Evolutionary conservation across 352 stramenopile genomes (phyloP), one percentile per base, ranked within the genome.

Genomic region (Plasmopara muralis): DNA sequence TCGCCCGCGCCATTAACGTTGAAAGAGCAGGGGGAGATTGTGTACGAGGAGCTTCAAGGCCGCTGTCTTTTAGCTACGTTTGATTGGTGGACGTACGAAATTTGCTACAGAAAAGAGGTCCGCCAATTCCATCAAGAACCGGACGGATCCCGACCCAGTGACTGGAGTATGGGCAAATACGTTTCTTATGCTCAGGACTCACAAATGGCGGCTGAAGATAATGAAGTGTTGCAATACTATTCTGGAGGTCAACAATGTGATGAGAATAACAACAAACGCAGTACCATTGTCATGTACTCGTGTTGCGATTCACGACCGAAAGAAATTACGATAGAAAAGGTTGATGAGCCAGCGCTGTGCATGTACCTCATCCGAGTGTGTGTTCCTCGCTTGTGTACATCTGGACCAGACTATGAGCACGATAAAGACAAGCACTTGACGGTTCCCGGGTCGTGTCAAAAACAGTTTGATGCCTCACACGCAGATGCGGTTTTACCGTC

Each of bases 51-150:
- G 37, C 57, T 87, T 8, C 62, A 74, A n/a, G 68, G 68, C 9
- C 62, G 70, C 15, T 91, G 83, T 53, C 20, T 91, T n/a, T 61
- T 74, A 31, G 71, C 79, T 35, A 68, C 60, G 25, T 60, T 69
- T 15, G 81, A 77, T 6, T 93, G 83, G 83, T 93, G 83, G 83
- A 83, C 78, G n/a, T 93, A 93, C 55, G 62, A 91, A 51, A 53
- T 91, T 2, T 93, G 81, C 68, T 91, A 91, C 67, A 60, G 70
- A 49, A 72, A 80, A 43, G 83, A 93, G 47, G 79, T 93, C 31
- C 81, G 78, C 2, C 83, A 93, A 56, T 93, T 68, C 52, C 83
- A 93, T 62, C 60, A 91, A 63, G 83, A 93, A 46, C 33, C 62
- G 0, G 83, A 91, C 44, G 80, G 81, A 18, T 78, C 67, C 12